Conservation (phyloP, 345 rosid species). For the Gossypium rotundifolium region DNA sequence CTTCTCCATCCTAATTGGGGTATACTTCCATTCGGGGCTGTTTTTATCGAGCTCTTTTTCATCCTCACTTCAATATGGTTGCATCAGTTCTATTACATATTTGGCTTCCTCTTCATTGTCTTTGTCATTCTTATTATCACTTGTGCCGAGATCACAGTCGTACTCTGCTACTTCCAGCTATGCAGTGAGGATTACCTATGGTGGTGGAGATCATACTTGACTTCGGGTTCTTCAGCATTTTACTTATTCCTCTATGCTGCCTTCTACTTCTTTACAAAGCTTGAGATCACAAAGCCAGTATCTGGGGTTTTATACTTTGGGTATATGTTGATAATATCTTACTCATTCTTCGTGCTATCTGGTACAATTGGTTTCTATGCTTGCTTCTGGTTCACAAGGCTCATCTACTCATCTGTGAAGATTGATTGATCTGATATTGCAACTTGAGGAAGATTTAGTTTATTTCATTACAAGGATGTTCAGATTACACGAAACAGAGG, state of each 20-base stretch:
- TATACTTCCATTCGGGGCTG: conserved; percentile 42
- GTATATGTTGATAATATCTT: conserved; percentile 76
- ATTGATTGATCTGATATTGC: conserved; percentile 32
- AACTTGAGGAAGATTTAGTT: neutral
- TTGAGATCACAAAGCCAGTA: conserved; percentile 76
- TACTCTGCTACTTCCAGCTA: conserved; percentile 90
- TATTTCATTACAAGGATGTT: neutral
- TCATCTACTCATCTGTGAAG: conserved; percentile 84
- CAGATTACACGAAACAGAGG: conserved; percentile 4
- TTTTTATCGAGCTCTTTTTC: conserved; percentile 73
- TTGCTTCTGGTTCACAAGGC: conserved; percentile 27
- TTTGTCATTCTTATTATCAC: conserved; percentile 74
- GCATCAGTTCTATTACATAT: conserved; percentile 88
- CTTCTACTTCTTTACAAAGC: conserved; percentile 89
- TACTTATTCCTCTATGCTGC: conserved; percentile 81
- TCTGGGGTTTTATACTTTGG: conserved; percentile 83
- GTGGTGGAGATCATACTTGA: conserved; percentile 99
- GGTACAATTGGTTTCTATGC: conserved; percentile 21
- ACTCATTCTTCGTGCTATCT: conserved; percentile 71
- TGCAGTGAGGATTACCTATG: conserved; percentile 91
- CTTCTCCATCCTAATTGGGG: conserved; percentile 89
- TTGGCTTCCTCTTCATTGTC: conserved; percentile 86
- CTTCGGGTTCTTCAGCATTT: conserved; percentile 88
- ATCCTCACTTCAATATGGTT: conserved; percentile 91
- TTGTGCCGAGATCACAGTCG: conserved; percentile 86